Base-by-base conservation (phyloP, 225 moss, liverwort and hornwort species). In the Pseudoscleropodium purum region DNA sequence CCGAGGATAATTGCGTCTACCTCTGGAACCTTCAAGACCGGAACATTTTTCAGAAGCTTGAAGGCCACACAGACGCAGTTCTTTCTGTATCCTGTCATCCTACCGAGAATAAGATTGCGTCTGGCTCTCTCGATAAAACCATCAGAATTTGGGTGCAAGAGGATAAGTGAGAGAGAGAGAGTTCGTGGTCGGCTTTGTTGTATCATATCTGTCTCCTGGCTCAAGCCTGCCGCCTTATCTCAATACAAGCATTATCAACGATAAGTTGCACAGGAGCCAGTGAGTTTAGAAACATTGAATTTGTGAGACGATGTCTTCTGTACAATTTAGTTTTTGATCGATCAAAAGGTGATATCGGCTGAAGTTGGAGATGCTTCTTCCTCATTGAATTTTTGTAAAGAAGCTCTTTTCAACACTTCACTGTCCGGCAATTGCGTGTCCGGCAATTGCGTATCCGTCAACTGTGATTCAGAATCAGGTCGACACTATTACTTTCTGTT, bases 51-150 rank as follows among this genome's bases (percentile, higher is more conserved):
- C 99, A 99, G 91, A 97, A 95, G 79, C 92, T 99, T 75, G 96
- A 99, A 88, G 99, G 99, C 76, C 99, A 99, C 69, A 91, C 93
- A 11, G 97, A 99, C 82, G 93, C 95, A 80, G 99, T 99, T 25
- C 93, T 99, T 15, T 94, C 96, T 43, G 97, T 99, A 64, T 96
- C 96, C 16, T 99, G 99, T 85, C 99, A 99, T 89, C 99, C 97
- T 18, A 67, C 90, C 18, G 97, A 97, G 90, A 97, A 99, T 86
- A 96, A 97, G 92, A 99, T 99, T 86, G 99, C 99, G 25, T 99
- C 97, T 47, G 96, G 95, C 29, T 97, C 99, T 62, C 72, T 99
- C 75, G 97, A 99, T 85, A 95, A 93, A 89, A 96, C 96, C 47
- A 79, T 97, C 86, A 94, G 93, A 92, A 97, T 99, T 49, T 99